These are phyloP conservation scores for Beauveria bassiana DNA, from an alignment of 2,329 filamentous ascomycete genomes.

Conservation along the genomic window DNA sequence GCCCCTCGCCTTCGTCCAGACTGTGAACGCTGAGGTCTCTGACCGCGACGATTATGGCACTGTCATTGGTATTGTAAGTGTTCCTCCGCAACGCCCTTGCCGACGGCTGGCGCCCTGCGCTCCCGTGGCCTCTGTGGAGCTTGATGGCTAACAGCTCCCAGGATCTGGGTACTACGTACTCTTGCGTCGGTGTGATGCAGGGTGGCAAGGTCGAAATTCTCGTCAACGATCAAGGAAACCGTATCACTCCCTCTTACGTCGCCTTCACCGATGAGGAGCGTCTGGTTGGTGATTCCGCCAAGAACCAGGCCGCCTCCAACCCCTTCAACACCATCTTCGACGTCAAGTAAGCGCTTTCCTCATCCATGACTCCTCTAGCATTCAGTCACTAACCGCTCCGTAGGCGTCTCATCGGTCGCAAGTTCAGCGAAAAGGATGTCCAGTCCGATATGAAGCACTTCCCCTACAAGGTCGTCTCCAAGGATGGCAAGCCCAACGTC, in stretches of 20 bases:
- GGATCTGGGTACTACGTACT: slow-evolving; percentile 83
- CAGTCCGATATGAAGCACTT: slow-evolving; percentile 97
- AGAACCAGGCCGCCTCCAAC: slow-evolving; percentile 86
- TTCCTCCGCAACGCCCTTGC: background rate
- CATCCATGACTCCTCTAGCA: background rate
- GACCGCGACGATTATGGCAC: slow-evolving; percentile 75
- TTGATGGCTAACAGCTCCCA: slow-evolving; percentile 23
- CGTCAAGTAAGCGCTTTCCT: slow-evolving; percentile 59
- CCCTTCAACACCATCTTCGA: slow-evolving; percentile 70
- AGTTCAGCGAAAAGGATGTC: slow-evolving; percentile 76
- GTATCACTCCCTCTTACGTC: slow-evolving; percentile 91
- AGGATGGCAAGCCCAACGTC: slow-evolving; percentile 83
- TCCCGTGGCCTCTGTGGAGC: background rate
- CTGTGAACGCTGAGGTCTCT: slow-evolving; percentile 54
- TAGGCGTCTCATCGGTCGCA: slow-evolving; percentile 79
- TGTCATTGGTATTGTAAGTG: slow-evolving; percentile 78
- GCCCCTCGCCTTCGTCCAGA: slow-evolving; percentile 76
- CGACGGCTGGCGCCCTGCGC: background rate
- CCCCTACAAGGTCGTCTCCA: slow-evolving; percentile 88
- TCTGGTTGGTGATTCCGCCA: slow-evolving; percentile 92
- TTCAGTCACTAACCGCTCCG: slow-evolving; percentile 15
- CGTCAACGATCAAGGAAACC: slow-evolving; percentile 94
- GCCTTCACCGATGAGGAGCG: slow-evolving; percentile 96
- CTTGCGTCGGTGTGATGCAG: slow-evolving; percentile 92
- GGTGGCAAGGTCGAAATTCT: slow-evolving; percentile 93